Evolutionary conservation across 768 basidiomycete genomes (phyloP).

Genomic region (Amanita rubescens): DNA sequence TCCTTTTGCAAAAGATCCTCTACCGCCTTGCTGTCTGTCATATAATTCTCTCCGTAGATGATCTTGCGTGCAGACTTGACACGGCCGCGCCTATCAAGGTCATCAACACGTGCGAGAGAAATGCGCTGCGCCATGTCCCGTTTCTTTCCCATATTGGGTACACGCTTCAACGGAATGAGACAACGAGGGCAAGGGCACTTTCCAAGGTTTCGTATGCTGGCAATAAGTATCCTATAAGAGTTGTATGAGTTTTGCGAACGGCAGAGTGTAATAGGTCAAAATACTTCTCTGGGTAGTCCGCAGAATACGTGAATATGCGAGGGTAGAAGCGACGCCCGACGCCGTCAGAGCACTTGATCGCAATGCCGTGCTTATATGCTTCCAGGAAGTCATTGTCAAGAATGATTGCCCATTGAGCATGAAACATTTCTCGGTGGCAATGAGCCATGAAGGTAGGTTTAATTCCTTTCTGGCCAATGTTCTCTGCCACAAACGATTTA

Average conservation of each 20-base stretch:
- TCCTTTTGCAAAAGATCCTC: constrained; percentile 18
- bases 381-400: constrained; percentile 1
- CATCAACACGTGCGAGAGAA: not conserved
- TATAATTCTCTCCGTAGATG: constrained; percentile 21
- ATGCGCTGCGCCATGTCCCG: constrained; percentile 8
- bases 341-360: constrained; percentile 5
- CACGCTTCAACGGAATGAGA: constrained; percentile 11
- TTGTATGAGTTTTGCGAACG: not conserved
- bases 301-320: constrained; percentile 9
- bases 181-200: constrained; percentile 24
- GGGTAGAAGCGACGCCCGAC: constrained; percentile 5
- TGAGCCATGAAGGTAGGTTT: not conserved
- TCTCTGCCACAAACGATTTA: not conserved
- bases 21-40: constrained; percentile 19
- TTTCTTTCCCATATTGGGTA: constrained; percentile 16
- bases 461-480: not conserved
- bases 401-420: not conserved
- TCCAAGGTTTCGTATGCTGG: constrained; percentile 16
- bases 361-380: constrained; percentile 7
- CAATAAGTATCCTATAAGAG: constrained; percentile 15
- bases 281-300: constrained; percentile 9
- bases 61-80: constrained; percentile 10
- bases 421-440: not conserved
- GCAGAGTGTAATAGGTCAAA: not conserved
- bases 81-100: not conserved